Conservation (phyloP, 1,139 yeast genomes). For the Debaryomyces singareniensis region DNA sequence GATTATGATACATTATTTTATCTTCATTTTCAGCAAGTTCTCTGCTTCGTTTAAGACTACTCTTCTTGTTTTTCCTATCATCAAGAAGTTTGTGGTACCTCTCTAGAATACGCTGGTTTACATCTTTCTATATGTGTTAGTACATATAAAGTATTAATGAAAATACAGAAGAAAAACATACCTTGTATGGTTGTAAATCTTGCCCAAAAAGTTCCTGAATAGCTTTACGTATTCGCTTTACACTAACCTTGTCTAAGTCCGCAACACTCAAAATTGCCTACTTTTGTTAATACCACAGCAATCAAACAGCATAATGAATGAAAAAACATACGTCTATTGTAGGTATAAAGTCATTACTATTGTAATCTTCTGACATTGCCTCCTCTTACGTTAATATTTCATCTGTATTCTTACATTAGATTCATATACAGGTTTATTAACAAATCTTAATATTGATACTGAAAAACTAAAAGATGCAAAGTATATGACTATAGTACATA, state of each 20-base stretch:
- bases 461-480: too few relatives aligned
- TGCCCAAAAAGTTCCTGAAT: constrained; percentile 60
- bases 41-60: constrained; percentile 44
- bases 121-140: constrained; percentile 45
- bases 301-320: neutral
- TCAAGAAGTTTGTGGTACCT: constrained; percentile 50
- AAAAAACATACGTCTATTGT: constrained; percentile 58
- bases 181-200: constrained; percentile 47
- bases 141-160: neutral
- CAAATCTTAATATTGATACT: too few relatives aligned
- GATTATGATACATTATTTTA: constrained; percentile 4
- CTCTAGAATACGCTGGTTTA: constrained; percentile 56
- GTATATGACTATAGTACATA: too few relatives aligned
- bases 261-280: constrained; percentile 73
- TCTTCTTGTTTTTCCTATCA: constrained; percentile 22
- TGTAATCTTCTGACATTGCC: constrained; percentile 12
- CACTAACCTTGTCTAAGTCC: constrained; percentile 64
- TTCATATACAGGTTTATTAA: constrained; percentile 1
- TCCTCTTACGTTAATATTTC: too few relatives aligned
- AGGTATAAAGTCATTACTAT: constrained; percentile 42
- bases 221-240: constrained; percentile 65
- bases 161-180: constrained; percentile 16
- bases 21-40: constrained; percentile 31
- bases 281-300: constrained; percentile 16
- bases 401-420: neutral